A percentile compares a stretch with the other conserved stretches of the same genome.
Evolutionary conservation across 2,329 filamentous ascomycete genomes (phyloP).

Genomic region (Fusarium bulbicola): DNA sequence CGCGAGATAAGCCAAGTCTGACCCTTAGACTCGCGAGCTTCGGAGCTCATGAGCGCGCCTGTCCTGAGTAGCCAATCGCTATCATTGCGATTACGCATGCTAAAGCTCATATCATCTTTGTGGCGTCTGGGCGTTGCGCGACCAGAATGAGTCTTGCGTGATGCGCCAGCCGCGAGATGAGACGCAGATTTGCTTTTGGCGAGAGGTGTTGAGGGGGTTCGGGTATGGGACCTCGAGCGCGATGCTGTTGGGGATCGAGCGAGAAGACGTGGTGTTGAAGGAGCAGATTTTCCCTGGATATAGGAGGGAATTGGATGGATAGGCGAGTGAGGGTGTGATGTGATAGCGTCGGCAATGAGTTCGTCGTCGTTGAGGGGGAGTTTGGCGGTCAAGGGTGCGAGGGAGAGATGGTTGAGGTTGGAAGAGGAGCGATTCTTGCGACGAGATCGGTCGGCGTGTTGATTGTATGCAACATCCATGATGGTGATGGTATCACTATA

Average conservation of each 20-base stretch:
- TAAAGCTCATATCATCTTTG: constrained; percentile 44
- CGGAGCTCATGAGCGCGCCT: constrained; percentile 68
- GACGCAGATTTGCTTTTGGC: constrained; percentile 72
- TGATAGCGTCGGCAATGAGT: constrained; percentile 50
- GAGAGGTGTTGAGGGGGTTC: constrained; percentile 54
- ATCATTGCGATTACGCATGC: constrained; percentile 54
- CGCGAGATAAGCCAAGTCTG: constrained; percentile 74
- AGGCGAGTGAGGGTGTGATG: constrained; percentile 40
- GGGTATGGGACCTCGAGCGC: constrained; percentile 57
- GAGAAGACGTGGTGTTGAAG: constrained; percentile 71
- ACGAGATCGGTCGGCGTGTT: constrained; percentile 65
- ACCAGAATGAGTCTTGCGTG: constrained; percentile 41
- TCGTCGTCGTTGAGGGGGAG: constrained; percentile 66
- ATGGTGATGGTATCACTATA: neutral
- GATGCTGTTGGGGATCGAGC: constrained; percentile 64
- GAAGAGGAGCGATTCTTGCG: constrained; percentile 68
- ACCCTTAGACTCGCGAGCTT: constrained; percentile 73
- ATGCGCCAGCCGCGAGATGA: constrained; percentile 53
- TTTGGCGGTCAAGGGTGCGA: constrained; percentile 71
- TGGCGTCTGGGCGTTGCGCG: constrained; percentile 48
- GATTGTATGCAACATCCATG: constrained; percentile 70
- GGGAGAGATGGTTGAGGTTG: constrained; percentile 67
- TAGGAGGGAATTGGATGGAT: constrained; percentile 57
- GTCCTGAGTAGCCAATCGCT: constrained; percentile 73
- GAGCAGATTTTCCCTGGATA: constrained; percentile 69